These are phyloP conservation scores for Papiliotrema nemorosa DNA, from an alignment of 1,284 basidiomycete species.

Conservation along the genomic window DNA sequence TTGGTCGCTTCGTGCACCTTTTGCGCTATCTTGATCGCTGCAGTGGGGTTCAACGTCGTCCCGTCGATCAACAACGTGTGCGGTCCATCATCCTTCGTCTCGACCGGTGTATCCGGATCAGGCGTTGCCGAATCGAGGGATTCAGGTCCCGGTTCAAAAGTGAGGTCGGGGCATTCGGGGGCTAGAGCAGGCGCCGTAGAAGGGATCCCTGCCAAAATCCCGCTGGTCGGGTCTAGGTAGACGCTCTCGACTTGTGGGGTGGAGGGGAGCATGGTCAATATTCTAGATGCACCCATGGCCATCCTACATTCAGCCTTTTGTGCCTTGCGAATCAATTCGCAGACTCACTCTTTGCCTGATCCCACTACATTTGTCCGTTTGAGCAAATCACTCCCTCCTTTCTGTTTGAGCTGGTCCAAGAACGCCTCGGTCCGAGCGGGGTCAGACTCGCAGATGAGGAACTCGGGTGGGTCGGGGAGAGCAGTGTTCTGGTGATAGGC, in stretches of 20 bases:
- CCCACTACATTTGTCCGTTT: constrained; percentile 20
- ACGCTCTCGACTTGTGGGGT: constrained; percentile 50
- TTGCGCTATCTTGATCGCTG: constrained; percentile 31
- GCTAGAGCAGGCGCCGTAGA: constrained; percentile 1
- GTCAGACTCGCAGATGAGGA: constrained; percentile 44
- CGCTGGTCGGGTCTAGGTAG: constrained; percentile 40
- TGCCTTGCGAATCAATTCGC: background rate
- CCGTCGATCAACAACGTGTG: constrained; percentile 45
- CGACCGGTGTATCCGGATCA: background rate
- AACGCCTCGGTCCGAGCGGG: constrained; percentile 30
- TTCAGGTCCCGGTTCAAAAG: background rate
- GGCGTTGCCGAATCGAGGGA: background rate
- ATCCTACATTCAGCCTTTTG: constrained; percentile 32
- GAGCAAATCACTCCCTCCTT: constrained; percentile 21
- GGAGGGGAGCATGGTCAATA: constrained; percentile 54
- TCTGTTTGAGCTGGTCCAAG: constrained; percentile 21
- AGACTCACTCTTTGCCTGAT: constrained; percentile 27
- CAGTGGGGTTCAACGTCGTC: constrained; percentile 45
- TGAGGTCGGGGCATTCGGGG: background rate
- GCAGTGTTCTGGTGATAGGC: constrained; percentile 15
- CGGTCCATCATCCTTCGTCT: background rate
- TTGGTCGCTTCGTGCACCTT: constrained; percentile 28
- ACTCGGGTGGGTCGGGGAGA: constrained; percentile 14
- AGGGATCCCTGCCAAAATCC: constrained; percentile 26
- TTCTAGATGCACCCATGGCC: constrained; percentile 44